Evolutionary conservation across 371 early-diverging fungal species (phyloP).

Genomic region (Actinomortierella ambigua): DNA sequence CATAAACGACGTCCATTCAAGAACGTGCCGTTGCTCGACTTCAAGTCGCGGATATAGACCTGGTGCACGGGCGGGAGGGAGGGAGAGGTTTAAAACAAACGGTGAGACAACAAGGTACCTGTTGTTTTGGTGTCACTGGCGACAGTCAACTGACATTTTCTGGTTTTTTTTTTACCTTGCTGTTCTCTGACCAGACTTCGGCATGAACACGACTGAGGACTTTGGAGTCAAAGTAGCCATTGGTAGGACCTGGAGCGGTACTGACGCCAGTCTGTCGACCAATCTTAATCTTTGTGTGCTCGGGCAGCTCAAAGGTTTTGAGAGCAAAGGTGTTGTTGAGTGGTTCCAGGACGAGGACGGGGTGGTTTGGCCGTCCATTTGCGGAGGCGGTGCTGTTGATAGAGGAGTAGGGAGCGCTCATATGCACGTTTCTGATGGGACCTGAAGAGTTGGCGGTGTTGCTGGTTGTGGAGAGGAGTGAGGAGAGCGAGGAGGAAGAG

Average conservation of each 20-base stretch:
- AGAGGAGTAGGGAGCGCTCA: background rate
- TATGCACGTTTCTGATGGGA: background rate
- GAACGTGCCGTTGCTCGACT: slow-evolving; percentile 89
- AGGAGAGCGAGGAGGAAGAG: slow-evolving; percentile 11
- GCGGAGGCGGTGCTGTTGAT: slow-evolving; percentile 3
- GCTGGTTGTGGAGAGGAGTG: background rate
- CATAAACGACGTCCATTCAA: slow-evolving; percentile 78
- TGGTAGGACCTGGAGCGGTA: slow-evolving; percentile 64
- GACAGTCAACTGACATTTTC: background rate
- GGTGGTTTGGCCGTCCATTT: background rate
- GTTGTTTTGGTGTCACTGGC: too few relatives aligned
- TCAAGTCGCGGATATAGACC: slow-evolving; percentile 79
- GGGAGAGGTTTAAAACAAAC: background rate
- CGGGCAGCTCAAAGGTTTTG: slow-evolving; percentile 69
- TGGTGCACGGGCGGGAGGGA: slow-evolving; percentile 12
- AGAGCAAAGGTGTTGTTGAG: slow-evolving; percentile 63
- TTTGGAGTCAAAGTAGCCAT: slow-evolving; percentile 89
- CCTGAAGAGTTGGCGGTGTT: background rate
- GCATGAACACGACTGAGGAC: slow-evolving; percentile 86
- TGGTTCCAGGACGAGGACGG: slow-evolving; percentile 61
- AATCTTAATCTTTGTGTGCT: slow-evolving; percentile 62
- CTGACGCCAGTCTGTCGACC: slow-evolving; percentile 78
- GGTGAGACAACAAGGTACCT: too few relatives aligned
- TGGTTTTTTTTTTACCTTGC: slow-evolving; percentile 55
- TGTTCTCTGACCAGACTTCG: slow-evolving; percentile 75